A percentile compares a stretch with the other conserved stretches of the same genome.
Conservation (phyloP, 768 basidiomycete genomes). For the Sporobolomyces roseus region DNA sequence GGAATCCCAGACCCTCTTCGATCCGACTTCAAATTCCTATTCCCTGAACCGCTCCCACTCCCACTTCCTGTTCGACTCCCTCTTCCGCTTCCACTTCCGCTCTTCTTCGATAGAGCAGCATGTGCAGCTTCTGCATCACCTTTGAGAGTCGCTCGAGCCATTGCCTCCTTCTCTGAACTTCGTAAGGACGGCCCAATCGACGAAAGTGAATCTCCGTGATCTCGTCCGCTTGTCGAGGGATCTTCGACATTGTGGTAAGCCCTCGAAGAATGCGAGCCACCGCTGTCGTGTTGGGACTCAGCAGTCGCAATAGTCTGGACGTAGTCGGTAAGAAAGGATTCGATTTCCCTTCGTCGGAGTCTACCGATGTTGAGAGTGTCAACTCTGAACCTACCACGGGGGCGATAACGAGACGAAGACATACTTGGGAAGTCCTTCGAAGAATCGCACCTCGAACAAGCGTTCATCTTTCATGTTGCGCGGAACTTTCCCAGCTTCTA, state of each 20-base stretch:
- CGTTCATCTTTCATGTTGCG: constrained; percentile 20
- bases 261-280: not conserved
- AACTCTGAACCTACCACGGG: too few relatives aligned
- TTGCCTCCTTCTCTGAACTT: constrained; percentile 24
- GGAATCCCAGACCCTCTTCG: not conserved
- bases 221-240: not conserved
- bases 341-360: constrained; percentile 24
- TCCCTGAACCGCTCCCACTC: constrained; percentile 7
- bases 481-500: constrained; percentile 17
- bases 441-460: constrained; percentile 34
- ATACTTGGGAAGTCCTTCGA: constrained; percentile 27
- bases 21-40: not conserved
- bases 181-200: constrained; percentile 28
- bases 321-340: constrained; percentile 28
- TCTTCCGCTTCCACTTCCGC: constrained; percentile 1
- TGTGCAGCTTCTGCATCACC: not conserved
- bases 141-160: constrained; percentile 1
- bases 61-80: not conserved
- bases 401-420: too few relatives aligned
- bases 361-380: not conserved
- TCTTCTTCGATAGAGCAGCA: not conserved
- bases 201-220: constrained; percentile 14
- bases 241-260: not conserved
- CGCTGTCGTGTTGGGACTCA: not conserved
- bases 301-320: constrained; percentile 18